Conservation (phyloP, 306 rosid genomes). For the Arachis stenosperma region DNA sequence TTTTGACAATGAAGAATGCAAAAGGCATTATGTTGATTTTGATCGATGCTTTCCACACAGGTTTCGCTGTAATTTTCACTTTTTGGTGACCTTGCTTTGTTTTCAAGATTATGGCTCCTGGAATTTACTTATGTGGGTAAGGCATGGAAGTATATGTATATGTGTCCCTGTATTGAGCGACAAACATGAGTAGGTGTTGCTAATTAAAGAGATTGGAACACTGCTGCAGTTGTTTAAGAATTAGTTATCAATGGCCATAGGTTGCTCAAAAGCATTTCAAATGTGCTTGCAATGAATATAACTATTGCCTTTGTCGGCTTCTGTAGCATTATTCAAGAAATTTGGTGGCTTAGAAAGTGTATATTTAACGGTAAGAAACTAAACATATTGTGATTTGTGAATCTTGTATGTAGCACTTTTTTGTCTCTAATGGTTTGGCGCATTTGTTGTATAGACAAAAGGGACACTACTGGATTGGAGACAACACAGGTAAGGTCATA, state of each 20-base stretch:
- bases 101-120: conserved; percentile 26
- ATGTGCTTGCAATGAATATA: too few species aligned
- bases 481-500: too few species aligned
- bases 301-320: too few species aligned
- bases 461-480: too few species aligned
- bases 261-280: too few species aligned
- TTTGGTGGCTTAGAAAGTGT: neutral
- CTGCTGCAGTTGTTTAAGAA: neutral
- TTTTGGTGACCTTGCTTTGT: too few species aligned
- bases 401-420: neutral
- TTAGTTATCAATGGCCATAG: neutral
- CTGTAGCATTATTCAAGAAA: too few species aligned
- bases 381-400: too few species aligned
- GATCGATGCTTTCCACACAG: conserved; percentile 5
- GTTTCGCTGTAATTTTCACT: neutral
- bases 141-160: neutral
- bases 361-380: neutral
- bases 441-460: neutral
- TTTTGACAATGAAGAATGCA: conserved; percentile 21
- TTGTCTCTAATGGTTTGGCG: neutral
- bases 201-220: too few species aligned
- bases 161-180: neutral
- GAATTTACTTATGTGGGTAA: neutral
- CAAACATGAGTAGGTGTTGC: neutral
- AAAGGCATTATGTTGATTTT: neutral